Percentiles rank a stretch among this genome's conserved stretches.
phyloP scores from a whole-genome alignment of 176 grass and related monocot species.

The Aegilops sharonensis region DNA sequence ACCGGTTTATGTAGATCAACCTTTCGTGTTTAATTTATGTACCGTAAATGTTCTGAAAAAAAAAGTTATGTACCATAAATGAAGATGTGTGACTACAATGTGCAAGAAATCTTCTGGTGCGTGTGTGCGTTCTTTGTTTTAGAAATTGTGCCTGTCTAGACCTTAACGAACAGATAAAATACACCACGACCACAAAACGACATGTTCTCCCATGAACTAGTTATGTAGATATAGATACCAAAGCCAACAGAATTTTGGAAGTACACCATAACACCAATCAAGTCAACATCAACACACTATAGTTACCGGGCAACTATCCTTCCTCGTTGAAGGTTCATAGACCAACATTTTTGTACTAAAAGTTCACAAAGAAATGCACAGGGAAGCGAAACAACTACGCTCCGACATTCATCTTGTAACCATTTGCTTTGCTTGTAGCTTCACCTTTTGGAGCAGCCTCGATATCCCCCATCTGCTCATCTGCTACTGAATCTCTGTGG shows the following conservation, averaged over 20 bases:
- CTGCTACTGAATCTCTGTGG: constrained; percentile 27
- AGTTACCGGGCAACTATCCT: neutral
- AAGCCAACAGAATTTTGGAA: neutral
- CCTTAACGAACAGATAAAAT: neutral
- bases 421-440: constrained; percentile 22
- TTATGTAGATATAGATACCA: neutral
- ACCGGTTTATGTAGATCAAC: too few species aligned
- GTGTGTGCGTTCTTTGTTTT: too few species aligned
- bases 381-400: neutral
- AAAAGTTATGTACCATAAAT: too few species aligned
- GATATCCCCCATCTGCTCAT: constrained; percentile 13
- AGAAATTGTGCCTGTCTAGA: too few species aligned
- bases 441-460: constrained; percentile 16
- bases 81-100: too few species aligned
- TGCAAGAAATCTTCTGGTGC: too few species aligned
- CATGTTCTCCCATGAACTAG: neutral
- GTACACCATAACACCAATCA: neutral
- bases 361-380: neutral
- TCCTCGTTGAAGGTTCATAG: neutral
- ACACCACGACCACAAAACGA: neutral
- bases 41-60: too few species aligned
- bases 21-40: too few species aligned
- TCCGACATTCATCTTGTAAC: constrained; percentile 26
- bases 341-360: neutral
- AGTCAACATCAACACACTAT: neutral